Base-by-base conservation (phyloP, 805 yeast species). In the Lachancea nothofagi region DNA sequence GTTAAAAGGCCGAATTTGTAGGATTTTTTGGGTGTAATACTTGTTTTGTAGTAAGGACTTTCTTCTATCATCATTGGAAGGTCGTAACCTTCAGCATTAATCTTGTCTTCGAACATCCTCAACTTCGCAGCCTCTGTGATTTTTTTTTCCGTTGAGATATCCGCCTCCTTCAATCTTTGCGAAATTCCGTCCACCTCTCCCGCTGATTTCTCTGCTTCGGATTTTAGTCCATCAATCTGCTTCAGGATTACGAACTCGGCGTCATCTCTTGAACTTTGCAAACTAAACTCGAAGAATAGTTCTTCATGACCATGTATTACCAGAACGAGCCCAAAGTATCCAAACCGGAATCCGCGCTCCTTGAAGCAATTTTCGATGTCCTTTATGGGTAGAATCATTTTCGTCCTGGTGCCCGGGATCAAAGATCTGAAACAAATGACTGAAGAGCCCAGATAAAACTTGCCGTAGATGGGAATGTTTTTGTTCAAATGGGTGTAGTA, bases 401-500 rank as follows among this genome's bases (percentile, higher is more conserved):
- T 75, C 1, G 95, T 83, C 26, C 75, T 72, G 0, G 83, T 70
- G 0, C 94, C 93, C 0, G 94, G 94, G 3, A 86, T 53, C 26
- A 86, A 65, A 26, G 95, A 80, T 44, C 93, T 68, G 62, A 83
- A 90, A 47, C 95, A 89, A n/a, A 90, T 55, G 41, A 73, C 75
- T 22, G 69, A 70, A 14, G 72, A 66, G 0, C 95, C 85, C 9
- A 90, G 50, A 57, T 87, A 87, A 2, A 89, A 53, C 50, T 85
- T 84, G 1, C 97, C 97, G 61, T 85, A 88, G 1, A 79, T 66
- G 1, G 96, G 96, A 14, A 86, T 64, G 9, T 83, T 74, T 47
- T 83, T 73, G 47, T 76, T 80, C 13, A 87, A 54, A 60, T 84
- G 79, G 1, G 81, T 70, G 52, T 75, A 80, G 53, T 86, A 90